Evolutionary conservation across 805 yeast genomes (phyloP).

Genomic region (Metschnikowia peoriensis): DNA sequence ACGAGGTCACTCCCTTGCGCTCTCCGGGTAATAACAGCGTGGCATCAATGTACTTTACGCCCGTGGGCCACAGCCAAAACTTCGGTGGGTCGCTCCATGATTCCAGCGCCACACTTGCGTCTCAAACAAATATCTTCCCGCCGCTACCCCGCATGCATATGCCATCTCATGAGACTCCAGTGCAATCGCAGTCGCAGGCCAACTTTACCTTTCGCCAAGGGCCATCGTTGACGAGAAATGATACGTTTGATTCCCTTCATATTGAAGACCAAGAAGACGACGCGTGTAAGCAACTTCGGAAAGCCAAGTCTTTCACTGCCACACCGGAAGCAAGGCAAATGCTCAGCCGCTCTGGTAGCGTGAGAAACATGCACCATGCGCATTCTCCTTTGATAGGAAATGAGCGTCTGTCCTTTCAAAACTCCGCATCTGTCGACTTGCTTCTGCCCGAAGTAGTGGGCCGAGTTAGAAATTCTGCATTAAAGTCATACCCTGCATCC

Average conservation of each 20-base stretch:
- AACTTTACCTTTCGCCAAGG: neutral
- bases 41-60: constrained; percentile 16
- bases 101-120: neutral
- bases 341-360: constrained; percentile 11
- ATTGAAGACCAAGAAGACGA: constrained; percentile 43
- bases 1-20: constrained; percentile 17
- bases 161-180: neutral
- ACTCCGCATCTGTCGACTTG: constrained; percentile 15
- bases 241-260: constrained; percentile 25
- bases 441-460: constrained; percentile 17
- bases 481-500: constrained; percentile 48
- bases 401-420: constrained; percentile 1
- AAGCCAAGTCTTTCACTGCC: constrained; percentile 32
- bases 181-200: neutral
- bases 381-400: constrained; percentile 3
- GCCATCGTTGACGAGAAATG: neutral
- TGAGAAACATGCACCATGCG: constrained; percentile 9
- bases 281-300: constrained; percentile 39
- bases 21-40: constrained; percentile 13
- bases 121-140: neutral
- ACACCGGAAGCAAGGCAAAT: constrained; percentile 7
- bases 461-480: constrained; percentile 12
- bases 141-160: neutral
- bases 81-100: constrained; percentile 18
- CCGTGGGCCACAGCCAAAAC: constrained; percentile 12